Conservation (phyloP, 768 basidiomycete genomes). For the Leccinum ochraceum region DNA sequence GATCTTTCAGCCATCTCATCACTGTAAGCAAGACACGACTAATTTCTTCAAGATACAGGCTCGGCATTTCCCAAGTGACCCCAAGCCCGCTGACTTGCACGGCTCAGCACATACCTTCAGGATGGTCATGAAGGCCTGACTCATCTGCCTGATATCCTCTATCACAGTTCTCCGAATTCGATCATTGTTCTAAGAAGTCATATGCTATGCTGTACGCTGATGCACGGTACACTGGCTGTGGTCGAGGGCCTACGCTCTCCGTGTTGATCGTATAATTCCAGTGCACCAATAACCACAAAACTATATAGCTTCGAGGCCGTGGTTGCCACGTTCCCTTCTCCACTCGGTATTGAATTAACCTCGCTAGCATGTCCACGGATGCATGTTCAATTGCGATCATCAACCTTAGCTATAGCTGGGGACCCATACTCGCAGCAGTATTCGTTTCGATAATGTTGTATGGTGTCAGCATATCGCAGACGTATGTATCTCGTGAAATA, state of each 20-base stretch:
- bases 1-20: neutral
- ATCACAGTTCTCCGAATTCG: too few species aligned
- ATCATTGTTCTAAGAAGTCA: neutral
- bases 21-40: neutral
- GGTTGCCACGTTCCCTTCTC: neutral
- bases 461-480: constrained; percentile 27
- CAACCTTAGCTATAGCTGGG: constrained; percentile 21
- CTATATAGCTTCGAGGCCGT: neutral
- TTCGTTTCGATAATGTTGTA: constrained; percentile 26
- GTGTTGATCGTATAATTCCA: constrained; percentile 9
- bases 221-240: neutral
- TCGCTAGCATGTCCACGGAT: constrained; percentile 14
- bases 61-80: neutral
- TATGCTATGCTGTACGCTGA: neutral
- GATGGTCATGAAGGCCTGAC: neutral
- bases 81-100: neutral
- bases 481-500: constrained; percentile 13
- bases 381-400: constrained; percentile 1
- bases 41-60: neutral
- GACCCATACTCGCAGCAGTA: constrained; percentile 23
- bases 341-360: neutral
- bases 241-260: neutral
- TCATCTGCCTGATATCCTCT: neutral
- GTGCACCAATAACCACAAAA: constrained; percentile 17
- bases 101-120: neutral